phyloP scores from a whole-genome alignment of 257 asterid genomes.

The Primulina tabacum region DNA sequence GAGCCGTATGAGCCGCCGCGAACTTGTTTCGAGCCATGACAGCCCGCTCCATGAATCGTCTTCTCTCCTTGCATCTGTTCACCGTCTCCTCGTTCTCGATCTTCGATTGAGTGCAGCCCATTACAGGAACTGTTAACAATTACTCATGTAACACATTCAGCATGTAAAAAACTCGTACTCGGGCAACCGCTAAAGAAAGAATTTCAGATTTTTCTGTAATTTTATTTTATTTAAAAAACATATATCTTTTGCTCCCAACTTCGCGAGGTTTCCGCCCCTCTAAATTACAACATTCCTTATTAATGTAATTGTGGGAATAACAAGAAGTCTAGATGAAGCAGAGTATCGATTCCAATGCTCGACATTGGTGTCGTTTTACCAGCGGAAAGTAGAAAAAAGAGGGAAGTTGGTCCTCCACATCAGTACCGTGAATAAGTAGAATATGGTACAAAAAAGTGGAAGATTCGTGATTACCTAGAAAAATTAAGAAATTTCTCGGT shows the following conservation, averaged over 20 bases:
- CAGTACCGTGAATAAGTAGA: slow-evolving; percentile 15
- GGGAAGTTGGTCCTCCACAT: slow-evolving; percentile 26
- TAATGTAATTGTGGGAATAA: neutral
- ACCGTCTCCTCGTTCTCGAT: slow-evolving; percentile 93
- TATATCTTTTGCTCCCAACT: neutral
- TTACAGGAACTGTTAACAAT: slow-evolving; percentile 11
- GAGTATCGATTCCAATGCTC: slow-evolving; percentile 17
- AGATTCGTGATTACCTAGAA: slow-evolving; percentile 22
- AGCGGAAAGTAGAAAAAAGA: slow-evolving; percentile 20
- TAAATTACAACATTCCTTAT: no score
- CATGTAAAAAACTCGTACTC: neutral
- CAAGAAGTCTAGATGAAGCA: slow-evolving; percentile 29
- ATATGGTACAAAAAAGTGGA: neutral
- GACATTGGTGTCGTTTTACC: neutral
- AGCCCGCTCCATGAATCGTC: slow-evolving; percentile 73
- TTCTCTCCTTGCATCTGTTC: slow-evolving; percentile 85
- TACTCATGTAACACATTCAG: slow-evolving; percentile 2
- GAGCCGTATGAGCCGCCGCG: slow-evolving; percentile 88
- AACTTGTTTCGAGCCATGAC: slow-evolving; percentile 82
- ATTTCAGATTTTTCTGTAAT: slow-evolving; percentile 20
- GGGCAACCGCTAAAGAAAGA: neutral
- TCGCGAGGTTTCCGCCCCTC: no score
- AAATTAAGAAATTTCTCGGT: no score
- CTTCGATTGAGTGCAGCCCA: slow-evolving; percentile 92
- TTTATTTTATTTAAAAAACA: slow-evolving; percentile 4